These are phyloP conservation scores for Termitomyces sp. DNA, from an alignment of 768 basidiomycete genomes.

Conservation along the genomic window DNA sequence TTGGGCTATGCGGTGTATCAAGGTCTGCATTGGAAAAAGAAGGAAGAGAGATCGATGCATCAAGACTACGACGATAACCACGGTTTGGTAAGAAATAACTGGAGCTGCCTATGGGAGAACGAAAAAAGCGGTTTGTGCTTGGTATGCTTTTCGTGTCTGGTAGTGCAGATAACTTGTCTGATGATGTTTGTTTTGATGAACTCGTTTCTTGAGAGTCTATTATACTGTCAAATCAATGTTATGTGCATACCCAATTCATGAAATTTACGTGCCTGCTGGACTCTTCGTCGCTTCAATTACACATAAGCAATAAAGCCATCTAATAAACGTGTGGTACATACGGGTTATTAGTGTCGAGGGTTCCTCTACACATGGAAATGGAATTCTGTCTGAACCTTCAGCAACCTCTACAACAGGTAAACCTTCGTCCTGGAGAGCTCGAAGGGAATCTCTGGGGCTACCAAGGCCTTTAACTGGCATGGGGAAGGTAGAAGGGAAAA, in stretches of 20 bases:
- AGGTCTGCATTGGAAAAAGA: slow-evolving; percentile 28
- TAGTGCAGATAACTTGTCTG: slow-evolving; percentile 40
- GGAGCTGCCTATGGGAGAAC: slow-evolving; percentile 26
- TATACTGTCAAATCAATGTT: neutral
- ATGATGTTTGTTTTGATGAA: slow-evolving; percentile 45
- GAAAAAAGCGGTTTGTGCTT: slow-evolving; percentile 29
- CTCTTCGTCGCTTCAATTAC: neutral
- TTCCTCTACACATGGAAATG: slow-evolving; percentile 3
- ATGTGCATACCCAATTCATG: neutral
- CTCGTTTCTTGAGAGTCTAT: slow-evolving; percentile 28
- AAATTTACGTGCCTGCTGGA: neutral
- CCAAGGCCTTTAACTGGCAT: neutral
- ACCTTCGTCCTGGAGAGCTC: neutral
- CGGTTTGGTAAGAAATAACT: slow-evolving; percentile 20
- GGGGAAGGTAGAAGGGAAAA: neutral
- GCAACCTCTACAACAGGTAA: neutral
- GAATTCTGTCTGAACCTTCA: neutral
- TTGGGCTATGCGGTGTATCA: slow-evolving; percentile 17
- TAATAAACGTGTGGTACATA: neutral
- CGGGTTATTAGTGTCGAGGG: neutral
- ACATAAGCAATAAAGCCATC: neutral
- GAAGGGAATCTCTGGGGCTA: neutral
- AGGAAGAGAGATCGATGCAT: slow-evolving; percentile 37
- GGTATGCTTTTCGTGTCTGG: slow-evolving; percentile 25
- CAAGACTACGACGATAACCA: slow-evolving; percentile 34